phyloP scores from a whole-genome alignment of 2,329 filamentous ascomycete genomes.

The Ascochyta koolunga region DNA sequence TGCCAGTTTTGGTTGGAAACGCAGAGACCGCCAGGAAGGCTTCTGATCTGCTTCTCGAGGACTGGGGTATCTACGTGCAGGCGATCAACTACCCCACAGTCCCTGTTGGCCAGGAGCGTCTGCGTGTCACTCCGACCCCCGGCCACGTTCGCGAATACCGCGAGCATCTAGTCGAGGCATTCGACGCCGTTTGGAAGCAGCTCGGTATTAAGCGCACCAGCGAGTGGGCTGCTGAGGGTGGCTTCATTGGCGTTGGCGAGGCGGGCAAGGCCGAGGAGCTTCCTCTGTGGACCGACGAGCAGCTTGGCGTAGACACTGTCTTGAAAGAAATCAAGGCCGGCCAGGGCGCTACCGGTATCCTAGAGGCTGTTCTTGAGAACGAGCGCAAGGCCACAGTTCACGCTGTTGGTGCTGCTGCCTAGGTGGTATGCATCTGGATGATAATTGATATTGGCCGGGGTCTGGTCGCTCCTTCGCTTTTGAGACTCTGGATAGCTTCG shows the following conservation, averaged over 20 bases:
- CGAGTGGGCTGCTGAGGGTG: slow-evolving; percentile 88
- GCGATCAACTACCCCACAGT: slow-evolving; percentile 99
- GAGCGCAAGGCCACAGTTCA: slow-evolving; percentile 52
- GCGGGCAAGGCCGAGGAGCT: slow-evolving; percentile 63
- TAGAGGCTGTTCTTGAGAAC: slow-evolving; percentile 57
- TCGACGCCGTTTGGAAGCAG: slow-evolving; percentile 87
- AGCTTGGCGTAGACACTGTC: slow-evolving; percentile 73
- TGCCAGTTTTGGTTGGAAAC: slow-evolving; percentile 91
- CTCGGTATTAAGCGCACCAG: slow-evolving; percentile 90
- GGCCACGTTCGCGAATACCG: slow-evolving; percentile 86
- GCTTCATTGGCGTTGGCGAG: slow-evolving; percentile 92
- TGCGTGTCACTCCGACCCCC: slow-evolving; percentile 94
- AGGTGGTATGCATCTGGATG: not conserved
- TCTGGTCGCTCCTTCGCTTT: slow-evolving; percentile 41
- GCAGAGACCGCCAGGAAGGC: slow-evolving; percentile 91
- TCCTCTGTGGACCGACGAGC: slow-evolving; percentile 90
- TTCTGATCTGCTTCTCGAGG: slow-evolving; percentile 86
- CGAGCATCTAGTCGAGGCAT: slow-evolving; percentile 80
- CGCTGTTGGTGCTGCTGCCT: slow-evolving; percentile 52
- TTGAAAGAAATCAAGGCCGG: slow-evolving; percentile 60
- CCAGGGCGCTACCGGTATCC: slow-evolving; percentile 51
- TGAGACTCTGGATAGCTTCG: slow-evolving; percentile 28
- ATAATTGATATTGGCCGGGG: slow-evolving; percentile 10
- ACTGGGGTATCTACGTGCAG: slow-evolving; percentile 95
- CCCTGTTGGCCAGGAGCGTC: slow-evolving; percentile 94